A percentile compares a stretch with the other conserved stretches of the same genome.
Evolutionary conservation across 257 asterid species (phyloP).

Genomic region (Lithospermum erythrorhizon): DNA sequence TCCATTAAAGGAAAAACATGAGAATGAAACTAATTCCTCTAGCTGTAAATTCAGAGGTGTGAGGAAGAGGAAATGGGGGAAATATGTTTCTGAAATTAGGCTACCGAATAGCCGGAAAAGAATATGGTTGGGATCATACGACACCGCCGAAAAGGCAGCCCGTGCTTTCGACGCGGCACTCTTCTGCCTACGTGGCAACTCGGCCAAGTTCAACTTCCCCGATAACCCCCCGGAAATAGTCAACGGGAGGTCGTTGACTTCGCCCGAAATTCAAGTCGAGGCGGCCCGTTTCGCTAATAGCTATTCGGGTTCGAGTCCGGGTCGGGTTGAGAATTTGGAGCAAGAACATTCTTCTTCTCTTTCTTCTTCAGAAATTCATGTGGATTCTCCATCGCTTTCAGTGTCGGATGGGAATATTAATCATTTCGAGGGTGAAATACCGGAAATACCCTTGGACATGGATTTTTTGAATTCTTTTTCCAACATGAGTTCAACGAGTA

Average conservation of each 20-base stretch:
- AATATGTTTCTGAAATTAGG: slow-evolving; percentile 58
- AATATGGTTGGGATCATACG: slow-evolving; percentile 69
- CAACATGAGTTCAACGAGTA: slow-evolving; percentile 13
- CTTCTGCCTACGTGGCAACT: slow-evolving; percentile 54
- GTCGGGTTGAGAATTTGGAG: slow-evolving; percentile 25
- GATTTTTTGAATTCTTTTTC: slow-evolving; percentile 32
- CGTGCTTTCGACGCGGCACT: slow-evolving; percentile 66
- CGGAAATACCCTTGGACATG: slow-evolving; percentile 31
- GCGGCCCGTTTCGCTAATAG: slow-evolving; percentile 52
- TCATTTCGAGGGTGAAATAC: slow-evolving; percentile 17
- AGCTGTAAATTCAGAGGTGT: slow-evolving; percentile 42
- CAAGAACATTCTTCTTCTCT: slow-evolving; percentile 16
- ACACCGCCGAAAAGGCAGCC: slow-evolving; percentile 65
- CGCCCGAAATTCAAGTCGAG: slow-evolving; percentile 50
- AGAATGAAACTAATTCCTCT: background rate
- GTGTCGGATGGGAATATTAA: slow-evolving; percentile 26
- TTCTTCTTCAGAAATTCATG: slow-evolving; percentile 26
- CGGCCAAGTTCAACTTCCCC: slow-evolving; percentile 60
- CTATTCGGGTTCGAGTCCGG: slow-evolving; percentile 1
- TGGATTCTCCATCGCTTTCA: slow-evolving; percentile 52
- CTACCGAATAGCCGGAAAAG: slow-evolving; percentile 64
- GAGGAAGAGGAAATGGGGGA: slow-evolving; percentile 71
- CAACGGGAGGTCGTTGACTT: slow-evolving; percentile 44
- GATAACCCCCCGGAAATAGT: slow-evolving; percentile 27
- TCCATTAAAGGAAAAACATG: slow-evolving; percentile 2